Conservation (phyloP, 768 basidiomycete species). For the Dioszegia hungarica region DNA sequence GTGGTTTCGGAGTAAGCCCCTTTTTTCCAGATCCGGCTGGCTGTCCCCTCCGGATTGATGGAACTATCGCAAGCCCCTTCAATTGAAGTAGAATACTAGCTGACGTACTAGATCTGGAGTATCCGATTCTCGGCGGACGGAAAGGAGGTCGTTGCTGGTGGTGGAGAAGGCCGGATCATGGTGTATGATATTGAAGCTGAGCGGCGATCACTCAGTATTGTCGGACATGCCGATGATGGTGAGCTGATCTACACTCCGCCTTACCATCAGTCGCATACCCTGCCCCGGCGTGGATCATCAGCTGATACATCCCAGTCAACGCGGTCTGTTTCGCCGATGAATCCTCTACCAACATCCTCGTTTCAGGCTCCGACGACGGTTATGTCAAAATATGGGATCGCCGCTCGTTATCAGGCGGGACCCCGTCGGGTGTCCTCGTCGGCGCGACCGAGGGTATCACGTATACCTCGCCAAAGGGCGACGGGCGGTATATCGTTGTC, state of each 20-base stretch:
- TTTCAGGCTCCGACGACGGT: constrained; percentile 91
- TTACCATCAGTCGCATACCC: not conserved
- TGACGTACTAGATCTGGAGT: constrained; percentile 67
- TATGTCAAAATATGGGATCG: constrained; percentile 90
- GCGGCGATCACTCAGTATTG: constrained; percentile 72
- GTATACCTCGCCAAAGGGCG: constrained; percentile 90
- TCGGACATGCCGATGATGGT: constrained; percentile 76
- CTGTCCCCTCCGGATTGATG: too few species aligned
- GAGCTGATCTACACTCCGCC: constrained; percentile 4
- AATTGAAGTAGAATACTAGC: not conserved
- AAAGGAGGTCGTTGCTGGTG: constrained; percentile 90
- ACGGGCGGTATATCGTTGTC: constrained; percentile 89
- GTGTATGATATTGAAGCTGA: constrained; percentile 87
- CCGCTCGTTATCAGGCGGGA: constrained; percentile 55
- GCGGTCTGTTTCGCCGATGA: constrained; percentile 91
- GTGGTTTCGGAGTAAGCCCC: constrained; percentile 46
- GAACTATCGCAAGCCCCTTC: too few species aligned
- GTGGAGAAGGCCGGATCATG: constrained; percentile 52
- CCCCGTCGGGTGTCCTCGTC: constrained; percentile 86
- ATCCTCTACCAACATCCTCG: constrained; percentile 83
- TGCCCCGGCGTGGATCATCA: not conserved
- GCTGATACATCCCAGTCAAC: constrained; percentile 70
- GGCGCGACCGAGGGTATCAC: constrained; percentile 94
- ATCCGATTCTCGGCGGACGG: constrained; percentile 95
- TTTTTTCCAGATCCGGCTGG: too few species aligned